Conservation (phyloP, 805 yeast species). For the Candida boidinii region DNA sequence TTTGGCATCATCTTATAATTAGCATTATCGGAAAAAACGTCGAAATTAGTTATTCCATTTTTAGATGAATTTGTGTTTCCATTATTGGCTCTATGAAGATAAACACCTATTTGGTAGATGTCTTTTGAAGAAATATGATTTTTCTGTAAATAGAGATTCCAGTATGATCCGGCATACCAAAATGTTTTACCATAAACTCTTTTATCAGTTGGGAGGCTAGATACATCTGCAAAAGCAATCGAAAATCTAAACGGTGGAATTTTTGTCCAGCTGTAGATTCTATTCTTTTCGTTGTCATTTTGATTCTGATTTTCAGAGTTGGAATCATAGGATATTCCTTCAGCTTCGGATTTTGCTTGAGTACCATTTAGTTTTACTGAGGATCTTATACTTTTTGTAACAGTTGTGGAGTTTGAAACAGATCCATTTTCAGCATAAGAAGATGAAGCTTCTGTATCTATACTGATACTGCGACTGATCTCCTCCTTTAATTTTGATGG, state of each 20-base stretch:
- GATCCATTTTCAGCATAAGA: too few species aligned
- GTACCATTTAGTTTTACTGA: too few species aligned
- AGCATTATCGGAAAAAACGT: constrained; percentile 22
- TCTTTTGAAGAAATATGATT: constrained; percentile 28
- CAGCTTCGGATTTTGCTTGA: too few species aligned
- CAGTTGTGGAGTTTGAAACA: too few species aligned
- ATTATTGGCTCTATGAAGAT: constrained; percentile 39
- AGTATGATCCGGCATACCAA: constrained; percentile 56
- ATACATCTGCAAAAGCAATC: constrained; percentile 40
- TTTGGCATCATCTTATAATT: constrained; percentile 19
- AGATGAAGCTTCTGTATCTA: too few species aligned
- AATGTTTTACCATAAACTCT: constrained; percentile 42
- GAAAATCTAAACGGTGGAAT: constrained; percentile 50
- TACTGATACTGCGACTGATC: too few species aligned
- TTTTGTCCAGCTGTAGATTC: constrained; percentile 28
- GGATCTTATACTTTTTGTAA: too few species aligned
- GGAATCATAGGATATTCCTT: too few species aligned
- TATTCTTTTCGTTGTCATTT: constrained; percentile 6
- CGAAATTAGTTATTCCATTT: constrained; percentile 31
- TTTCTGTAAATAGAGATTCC: constrained; percentile 49
- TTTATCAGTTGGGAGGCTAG: constrained; percentile 33
- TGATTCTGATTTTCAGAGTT: too few species aligned
- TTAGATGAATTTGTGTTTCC: constrained; percentile 25
- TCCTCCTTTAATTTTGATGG: constrained; percentile 27
- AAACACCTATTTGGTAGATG: constrained; percentile 44